A percentile compares a stretch with the other conserved stretches of the same genome.
These are phyloP conservation scores for Cyberlindnera meyerae DNA, from an alignment of 805 yeast species.

Conservation along the genomic window DNA sequence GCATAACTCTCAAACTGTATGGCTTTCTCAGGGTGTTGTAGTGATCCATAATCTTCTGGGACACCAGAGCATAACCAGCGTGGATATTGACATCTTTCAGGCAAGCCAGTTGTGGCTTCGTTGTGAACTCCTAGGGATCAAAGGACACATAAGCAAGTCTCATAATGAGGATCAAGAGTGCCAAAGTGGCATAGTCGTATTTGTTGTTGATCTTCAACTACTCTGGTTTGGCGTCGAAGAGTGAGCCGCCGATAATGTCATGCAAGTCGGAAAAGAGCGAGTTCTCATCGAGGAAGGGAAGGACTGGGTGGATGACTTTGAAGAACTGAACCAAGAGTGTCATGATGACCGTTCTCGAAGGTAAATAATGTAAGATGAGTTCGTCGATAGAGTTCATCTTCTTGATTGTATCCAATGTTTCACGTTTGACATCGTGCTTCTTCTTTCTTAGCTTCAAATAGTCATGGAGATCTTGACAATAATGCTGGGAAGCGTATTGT, in stretches of 20 bases:
- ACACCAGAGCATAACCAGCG: conserved; percentile 10
- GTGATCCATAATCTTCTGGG: conserved; percentile 40
- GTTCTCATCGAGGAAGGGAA: conserved; percentile 24
- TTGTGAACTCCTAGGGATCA: conserved; percentile 12
- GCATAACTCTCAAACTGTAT: conserved; percentile 43
- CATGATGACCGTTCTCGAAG: conserved; percentile 15
- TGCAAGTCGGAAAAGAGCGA: conserved; percentile 19
- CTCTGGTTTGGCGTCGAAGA: no score
- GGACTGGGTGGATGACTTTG: conserved; percentile 22
- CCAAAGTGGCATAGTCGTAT: conserved; percentile 22
- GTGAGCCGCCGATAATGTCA: conserved; percentile 8
- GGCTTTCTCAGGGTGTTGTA: conserved; percentile 44
- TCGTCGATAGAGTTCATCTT: conserved; percentile 5
- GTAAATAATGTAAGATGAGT: conserved; percentile 15
- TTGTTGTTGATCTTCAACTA: conserved; percentile 12
- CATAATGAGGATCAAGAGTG: conserved; percentile 19
- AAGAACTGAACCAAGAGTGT: conserved; percentile 21
- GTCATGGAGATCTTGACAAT: conserved; percentile 3
- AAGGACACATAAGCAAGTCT: conserved; percentile 21
- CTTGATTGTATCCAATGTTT: conserved; percentile 1
- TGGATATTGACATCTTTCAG: conserved; percentile 12
- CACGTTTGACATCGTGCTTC: conserved; percentile 8
- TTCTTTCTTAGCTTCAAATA: conserved; percentile 14
- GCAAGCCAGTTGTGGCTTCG: conserved; percentile 8
- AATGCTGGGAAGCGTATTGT: not conserved